A percentile compares a stretch with the other conserved stretches of the same genome.
Conservation (phyloP, 306 rosid genomes). For the Elaeagnus macrophylla region DNA sequence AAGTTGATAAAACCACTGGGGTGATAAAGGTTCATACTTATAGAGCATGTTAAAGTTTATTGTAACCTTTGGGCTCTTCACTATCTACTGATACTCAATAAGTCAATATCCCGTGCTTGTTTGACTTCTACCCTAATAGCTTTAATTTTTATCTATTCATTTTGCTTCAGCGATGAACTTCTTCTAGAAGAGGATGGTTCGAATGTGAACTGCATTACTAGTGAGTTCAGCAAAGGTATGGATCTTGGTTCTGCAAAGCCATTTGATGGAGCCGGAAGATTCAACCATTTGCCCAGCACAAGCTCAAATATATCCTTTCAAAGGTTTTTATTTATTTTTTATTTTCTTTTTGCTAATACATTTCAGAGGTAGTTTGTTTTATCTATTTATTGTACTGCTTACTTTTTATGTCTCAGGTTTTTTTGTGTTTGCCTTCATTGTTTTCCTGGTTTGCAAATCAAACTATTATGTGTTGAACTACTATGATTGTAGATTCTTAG, state of each 20-base stretch:
- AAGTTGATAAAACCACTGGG: no score
- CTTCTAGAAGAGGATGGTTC: slow-evolving; percentile 88
- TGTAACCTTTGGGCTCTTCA: slow-evolving; percentile 3
- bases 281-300: slow-evolving; percentile 35
- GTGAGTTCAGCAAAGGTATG: slow-evolving; percentile 59
- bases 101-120: not conserved
- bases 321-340: slow-evolving; percentile 46
- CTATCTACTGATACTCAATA: not conserved
- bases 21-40: no score
- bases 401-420: no score
- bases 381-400: no score
- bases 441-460: no score
- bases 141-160: slow-evolving; percentile 14
- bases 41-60: slow-evolving; percentile 4
- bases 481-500: no score
- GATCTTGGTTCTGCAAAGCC: slow-evolving; percentile 63
- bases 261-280: slow-evolving; percentile 56
- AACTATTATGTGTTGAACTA: no score
- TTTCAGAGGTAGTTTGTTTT: no score
- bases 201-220: slow-evolving; percentile 39
- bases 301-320: slow-evolving; percentile 42
- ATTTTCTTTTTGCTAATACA: no score
- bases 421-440: no score
- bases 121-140: not conserved
- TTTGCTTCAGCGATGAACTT: slow-evolving; percentile 73